Percentiles rank a stretch among this genome's conserved stretches.
Evolutionary conservation across 495 filamentous ascomycete genomes (phyloP).

Genomic region (Pseudomonodictys pantanalensis): DNA sequence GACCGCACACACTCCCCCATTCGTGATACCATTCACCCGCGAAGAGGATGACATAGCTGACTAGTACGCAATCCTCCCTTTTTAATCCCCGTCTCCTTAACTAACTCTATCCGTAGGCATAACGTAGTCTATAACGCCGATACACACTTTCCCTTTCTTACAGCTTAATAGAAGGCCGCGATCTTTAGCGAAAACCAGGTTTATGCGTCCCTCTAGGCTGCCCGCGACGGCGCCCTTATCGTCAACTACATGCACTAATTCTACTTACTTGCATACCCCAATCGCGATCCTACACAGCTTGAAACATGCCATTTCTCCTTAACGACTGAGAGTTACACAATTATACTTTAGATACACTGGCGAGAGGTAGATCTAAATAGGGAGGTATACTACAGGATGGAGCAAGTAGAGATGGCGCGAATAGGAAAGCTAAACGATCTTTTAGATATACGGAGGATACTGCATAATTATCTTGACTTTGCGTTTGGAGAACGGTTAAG

Average conservation of each 20-base stretch:
- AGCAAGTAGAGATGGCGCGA: constrained; percentile 15
- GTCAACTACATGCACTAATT: constrained; percentile 15
- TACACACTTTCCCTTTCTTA: constrained; percentile 14
- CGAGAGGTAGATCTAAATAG: constrained; percentile 11
- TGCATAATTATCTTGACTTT: constrained; percentile 13
- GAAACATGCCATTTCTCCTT: constrained; percentile 21
- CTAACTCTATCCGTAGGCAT: constrained; percentile 9
- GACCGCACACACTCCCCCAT: constrained; percentile 2
- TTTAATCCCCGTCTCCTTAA: background rate
- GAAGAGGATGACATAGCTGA: constrained; percentile 16
- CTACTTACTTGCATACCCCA: constrained; percentile 10
- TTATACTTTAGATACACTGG: constrained; percentile 25
- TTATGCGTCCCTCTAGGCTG: constrained; percentile 9
- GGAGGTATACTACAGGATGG: constrained; percentile 17
- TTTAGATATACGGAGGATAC: constrained; percentile 7
- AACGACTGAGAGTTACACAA: constrained; percentile 16
- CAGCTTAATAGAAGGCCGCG: constrained; percentile 10
- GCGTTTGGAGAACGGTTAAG: constrained; percentile 8
- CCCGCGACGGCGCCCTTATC: constrained; percentile 13
- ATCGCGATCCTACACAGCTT: constrained; percentile 6
- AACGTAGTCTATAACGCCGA: constrained; percentile 17
- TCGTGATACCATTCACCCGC: constrained; percentile 9
- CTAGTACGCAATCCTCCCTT: background rate
- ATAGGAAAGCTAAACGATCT: constrained; percentile 7
- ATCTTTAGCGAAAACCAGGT: constrained; percentile 10